phyloP scores from a whole-genome alignment of 129 eudicot species.

The Flaveria sonorensis region DNA sequence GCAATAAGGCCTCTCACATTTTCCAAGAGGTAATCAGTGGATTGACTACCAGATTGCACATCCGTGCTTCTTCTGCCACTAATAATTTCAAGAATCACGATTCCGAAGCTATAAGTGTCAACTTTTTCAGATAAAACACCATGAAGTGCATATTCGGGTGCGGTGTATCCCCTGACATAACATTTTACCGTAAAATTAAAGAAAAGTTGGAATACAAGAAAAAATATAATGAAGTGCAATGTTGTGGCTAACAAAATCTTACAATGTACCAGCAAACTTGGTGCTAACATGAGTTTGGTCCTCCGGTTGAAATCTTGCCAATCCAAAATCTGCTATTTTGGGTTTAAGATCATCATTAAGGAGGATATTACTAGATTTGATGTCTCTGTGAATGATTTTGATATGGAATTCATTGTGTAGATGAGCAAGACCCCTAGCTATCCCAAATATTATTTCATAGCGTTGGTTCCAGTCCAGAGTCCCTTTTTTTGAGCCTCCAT shows the following conservation, averaged over 20 bases:
- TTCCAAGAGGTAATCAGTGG: slow-evolving; percentile 60
- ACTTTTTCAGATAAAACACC: slow-evolving; percentile 71
- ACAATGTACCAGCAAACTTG: slow-evolving; percentile 79
- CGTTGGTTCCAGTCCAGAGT: slow-evolving; percentile 59
- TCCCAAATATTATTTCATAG: slow-evolving; percentile 57
- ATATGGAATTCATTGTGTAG: slow-evolving; percentile 72
- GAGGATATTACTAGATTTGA: slow-evolving; percentile 63
- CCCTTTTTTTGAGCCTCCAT: slow-evolving; percentile 52
- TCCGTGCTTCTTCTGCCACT: slow-evolving; percentile 61
- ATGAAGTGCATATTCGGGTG: slow-evolving; percentile 70
- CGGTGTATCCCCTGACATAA: slow-evolving; percentile 60
- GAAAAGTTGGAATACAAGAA: background rate
- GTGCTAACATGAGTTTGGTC: slow-evolving; percentile 68
- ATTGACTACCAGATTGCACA: slow-evolving; percentile 32
- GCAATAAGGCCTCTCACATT: slow-evolving; percentile 37
- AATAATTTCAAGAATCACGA: slow-evolving; percentile 61
- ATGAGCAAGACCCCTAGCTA: slow-evolving; percentile 70
- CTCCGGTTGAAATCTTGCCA: slow-evolving; percentile 64
- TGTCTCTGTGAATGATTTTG: slow-evolving; percentile 63
- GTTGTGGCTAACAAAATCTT: slow-evolving; percentile 22
- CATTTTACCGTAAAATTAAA: background rate
- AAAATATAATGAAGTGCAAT: background rate
- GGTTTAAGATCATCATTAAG: slow-evolving; percentile 54
- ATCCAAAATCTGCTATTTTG: slow-evolving; percentile 75
- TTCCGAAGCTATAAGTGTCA: slow-evolving; percentile 70